Evolutionary conservation across 139 green algal genomes (phyloP).

Genomic region (Chlamydomonas incerta): DNA sequence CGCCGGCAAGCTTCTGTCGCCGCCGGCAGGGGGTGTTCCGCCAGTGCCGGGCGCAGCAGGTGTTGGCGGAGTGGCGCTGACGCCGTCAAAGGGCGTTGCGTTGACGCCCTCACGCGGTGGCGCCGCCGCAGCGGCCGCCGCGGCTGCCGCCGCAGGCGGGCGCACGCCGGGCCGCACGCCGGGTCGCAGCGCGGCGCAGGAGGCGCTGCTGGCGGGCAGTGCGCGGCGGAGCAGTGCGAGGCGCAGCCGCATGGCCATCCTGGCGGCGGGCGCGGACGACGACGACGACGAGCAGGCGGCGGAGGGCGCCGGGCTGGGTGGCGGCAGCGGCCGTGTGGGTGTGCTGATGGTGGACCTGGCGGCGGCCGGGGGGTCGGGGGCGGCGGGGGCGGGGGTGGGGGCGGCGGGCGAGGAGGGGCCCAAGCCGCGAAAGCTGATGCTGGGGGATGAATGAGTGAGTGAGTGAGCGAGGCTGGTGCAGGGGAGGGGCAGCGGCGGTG

Average conservation of each 20-base stretch:
- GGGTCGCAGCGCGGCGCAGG: conserved; percentile 23
- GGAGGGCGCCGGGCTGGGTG: neutral
- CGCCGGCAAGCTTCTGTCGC: too few species aligned
- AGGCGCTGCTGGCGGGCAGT: conserved; percentile 26
- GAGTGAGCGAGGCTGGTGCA: too few species aligned
- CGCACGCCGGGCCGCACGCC: conserved; percentile 9
- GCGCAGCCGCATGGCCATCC: neutral
- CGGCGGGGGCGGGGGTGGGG: conserved; percentile 6
- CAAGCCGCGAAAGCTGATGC: neutral
- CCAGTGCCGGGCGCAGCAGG: too few species aligned
- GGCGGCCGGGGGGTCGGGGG: neutral
- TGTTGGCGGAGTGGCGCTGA: too few species aligned
- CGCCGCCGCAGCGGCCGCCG: too few species aligned
- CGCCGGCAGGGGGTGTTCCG: too few species aligned
- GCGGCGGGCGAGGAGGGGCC: neutral
- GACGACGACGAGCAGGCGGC: neutral
- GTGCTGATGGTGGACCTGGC: neutral
- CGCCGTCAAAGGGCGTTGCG: too few species aligned
- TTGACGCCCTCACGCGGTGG: too few species aligned
- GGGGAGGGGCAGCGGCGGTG: neutral
- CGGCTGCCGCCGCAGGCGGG: neutral
- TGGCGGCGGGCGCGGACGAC: neutral
- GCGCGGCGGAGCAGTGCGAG: conserved; percentile 19
- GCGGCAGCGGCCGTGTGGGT: too few species aligned
- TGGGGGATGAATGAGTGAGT: too few species aligned